Evolutionary conservation across 139 green algal genomes (phyloP).

Genomic region (Tetradesmus lagerheimii): DNA sequence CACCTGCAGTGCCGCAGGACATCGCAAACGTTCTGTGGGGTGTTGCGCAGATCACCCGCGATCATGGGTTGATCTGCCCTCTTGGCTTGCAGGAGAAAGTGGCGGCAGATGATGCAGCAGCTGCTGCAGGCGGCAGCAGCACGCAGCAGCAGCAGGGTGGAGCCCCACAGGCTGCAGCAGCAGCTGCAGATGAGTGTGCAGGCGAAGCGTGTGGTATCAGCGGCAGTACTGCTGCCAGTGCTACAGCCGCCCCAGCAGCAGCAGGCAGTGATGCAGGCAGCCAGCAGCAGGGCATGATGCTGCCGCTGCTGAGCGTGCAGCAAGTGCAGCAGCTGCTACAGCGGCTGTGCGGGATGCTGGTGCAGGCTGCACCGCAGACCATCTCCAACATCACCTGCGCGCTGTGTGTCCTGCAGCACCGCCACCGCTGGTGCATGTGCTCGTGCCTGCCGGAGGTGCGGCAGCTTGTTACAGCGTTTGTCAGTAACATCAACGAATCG

Average conservation of each 20-base stretch:
- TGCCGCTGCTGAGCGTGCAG: not conserved
- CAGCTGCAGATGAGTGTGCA: not conserved
- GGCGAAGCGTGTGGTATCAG: not conserved
- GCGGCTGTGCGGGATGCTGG: constrained; percentile 25
- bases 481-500: not conserved
- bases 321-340: constrained; percentile 45
- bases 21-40: constrained; percentile 50
- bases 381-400: constrained; percentile 48
- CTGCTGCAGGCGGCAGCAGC: not conserved
- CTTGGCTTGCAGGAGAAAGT: not conserved
- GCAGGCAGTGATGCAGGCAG: not conserved
- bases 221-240: not conserved
- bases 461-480: constrained; percentile 17
- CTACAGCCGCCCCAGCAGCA: not conserved
- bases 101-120: not conserved
- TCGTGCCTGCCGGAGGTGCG: constrained; percentile 18
- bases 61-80: constrained; percentile 10
- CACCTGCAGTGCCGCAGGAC: constrained; percentile 43
- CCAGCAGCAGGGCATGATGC: not conserved
- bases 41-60: constrained; percentile 32
- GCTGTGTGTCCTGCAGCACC: constrained; percentile 45
- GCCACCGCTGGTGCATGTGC: constrained; percentile 50
- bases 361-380: constrained; percentile 31
- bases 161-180: not conserved
- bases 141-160: constrained; percentile 8